Evolutionary conservation across 2,329 filamentous ascomycete species (phyloP).

Genomic region (Raffaelea ambrosiae): DNA sequence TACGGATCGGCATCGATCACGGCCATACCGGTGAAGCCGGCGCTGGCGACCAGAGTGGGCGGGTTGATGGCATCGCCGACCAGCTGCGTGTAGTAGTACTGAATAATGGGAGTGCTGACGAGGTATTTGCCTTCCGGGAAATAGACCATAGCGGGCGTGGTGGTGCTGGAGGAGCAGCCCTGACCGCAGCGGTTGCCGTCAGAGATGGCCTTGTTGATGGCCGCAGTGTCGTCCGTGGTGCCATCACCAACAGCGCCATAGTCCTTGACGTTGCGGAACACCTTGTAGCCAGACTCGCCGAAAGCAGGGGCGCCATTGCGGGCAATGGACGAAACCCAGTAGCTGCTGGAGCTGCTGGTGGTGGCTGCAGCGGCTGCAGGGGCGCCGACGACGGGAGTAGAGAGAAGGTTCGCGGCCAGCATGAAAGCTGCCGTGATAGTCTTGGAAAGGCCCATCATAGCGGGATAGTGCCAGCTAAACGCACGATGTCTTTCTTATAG

Average conservation of each 20-base stretch:
- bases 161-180: conserved; percentile 75
- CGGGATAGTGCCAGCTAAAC: conserved; percentile 20
- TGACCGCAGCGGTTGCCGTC: conserved; percentile 72
- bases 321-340: conserved; percentile 65
- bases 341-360: conserved; percentile 27
- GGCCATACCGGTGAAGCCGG: conserved; percentile 73
- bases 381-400: conserved; percentile 9
- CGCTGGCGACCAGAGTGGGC: conserved; percentile 66
- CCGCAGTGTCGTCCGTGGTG: conserved; percentile 71
- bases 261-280: conserved; percentile 71
- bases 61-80: conserved; percentile 67
- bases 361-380: conserved; percentile 8
- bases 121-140: conserved; percentile 84
- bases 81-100: conserved; percentile 91
- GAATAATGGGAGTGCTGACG: conserved; percentile 69
- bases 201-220: conserved; percentile 77
- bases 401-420: conserved; percentile 11
- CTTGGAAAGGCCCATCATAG: conserved; percentile 35
- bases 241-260: conserved; percentile 64
- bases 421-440: conserved; percentile 32
- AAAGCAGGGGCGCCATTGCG: conserved; percentile 64
- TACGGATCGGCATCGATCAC: conserved; percentile 89
- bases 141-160: conserved; percentile 80
- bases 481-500: conserved; percentile 1
- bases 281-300: conserved; percentile 50